phyloP scores from a whole-genome alignment of 306 rosid genomes.

The Gleditsia sinensis region DNA sequence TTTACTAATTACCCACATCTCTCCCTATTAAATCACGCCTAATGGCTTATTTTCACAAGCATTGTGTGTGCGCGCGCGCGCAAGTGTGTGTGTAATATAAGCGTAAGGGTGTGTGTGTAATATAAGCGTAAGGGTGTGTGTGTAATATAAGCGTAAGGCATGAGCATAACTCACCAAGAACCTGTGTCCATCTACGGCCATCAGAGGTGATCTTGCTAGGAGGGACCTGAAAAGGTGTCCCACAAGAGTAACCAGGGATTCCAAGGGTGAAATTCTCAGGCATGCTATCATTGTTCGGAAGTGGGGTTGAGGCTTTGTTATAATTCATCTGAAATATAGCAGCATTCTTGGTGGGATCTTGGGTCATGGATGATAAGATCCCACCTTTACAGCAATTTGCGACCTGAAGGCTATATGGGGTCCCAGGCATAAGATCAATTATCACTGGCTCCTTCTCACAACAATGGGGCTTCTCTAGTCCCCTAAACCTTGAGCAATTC shows the following conservation, averaged over 20 bases:
- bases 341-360: constrained; percentile 44
- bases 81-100: no score
- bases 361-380: constrained; percentile 57
- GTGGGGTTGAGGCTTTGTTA: constrained; percentile 9
- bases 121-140: no score
- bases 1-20: no score
- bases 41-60: no score
- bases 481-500: constrained; percentile 58
- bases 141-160: background rate
- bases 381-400: constrained; percentile 78
- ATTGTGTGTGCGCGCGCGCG: no score
- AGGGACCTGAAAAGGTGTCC: constrained; percentile 48
- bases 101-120: no score
- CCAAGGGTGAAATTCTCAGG: constrained; percentile 57
- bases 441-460: constrained; percentile 61
- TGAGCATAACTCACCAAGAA: constrained; percentile 50
- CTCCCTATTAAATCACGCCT: no score
- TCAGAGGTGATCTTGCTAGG: constrained; percentile 49
- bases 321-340: constrained; percentile 61
- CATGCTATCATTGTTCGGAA: background rate
- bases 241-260: constrained; percentile 69
- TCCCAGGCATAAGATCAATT: constrained; percentile 67
- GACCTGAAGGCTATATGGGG: constrained; percentile 56
- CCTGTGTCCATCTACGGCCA: constrained; percentile 63
- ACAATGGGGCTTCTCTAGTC: constrained; percentile 60